Conservation (phyloP, 2,329 filamentous ascomycete genomes). For the Rhynchosporium agropyri region DNA sequence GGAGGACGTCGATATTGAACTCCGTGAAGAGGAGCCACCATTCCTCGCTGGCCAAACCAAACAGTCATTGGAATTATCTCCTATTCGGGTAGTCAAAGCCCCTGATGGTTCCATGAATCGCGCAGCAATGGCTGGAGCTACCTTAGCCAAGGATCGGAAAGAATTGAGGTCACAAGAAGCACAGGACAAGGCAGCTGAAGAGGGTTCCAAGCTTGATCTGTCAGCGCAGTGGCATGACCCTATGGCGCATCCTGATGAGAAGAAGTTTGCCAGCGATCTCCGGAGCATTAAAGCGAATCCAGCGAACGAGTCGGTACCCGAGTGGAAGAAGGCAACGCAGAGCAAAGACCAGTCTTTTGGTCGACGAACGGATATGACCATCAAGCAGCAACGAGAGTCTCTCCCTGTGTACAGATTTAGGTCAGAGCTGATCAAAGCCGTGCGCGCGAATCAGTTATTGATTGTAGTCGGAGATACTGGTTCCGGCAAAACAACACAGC, state of each 20-base stretch:
- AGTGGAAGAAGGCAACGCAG: slow-evolving; percentile 87
- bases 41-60: slow-evolving; percentile 97
- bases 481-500: slow-evolving; percentile 94
- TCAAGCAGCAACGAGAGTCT: slow-evolving; percentile 90
- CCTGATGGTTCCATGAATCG: slow-evolving; percentile 98
- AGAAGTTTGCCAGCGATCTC: slow-evolving; percentile 87
- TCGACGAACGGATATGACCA: slow-evolving; percentile 85
- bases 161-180: slow-evolving; percentile 88
- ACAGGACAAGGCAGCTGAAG: slow-evolving; percentile 74
- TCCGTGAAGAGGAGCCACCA: slow-evolving; percentile 92
- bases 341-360: slow-evolving; percentile 80
- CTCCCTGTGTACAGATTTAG: slow-evolving; percentile 90
- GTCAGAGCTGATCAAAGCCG: slow-evolving; percentile 82
- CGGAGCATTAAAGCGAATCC: slow-evolving; percentile 65
- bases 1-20: slow-evolving; percentile 96
- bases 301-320: slow-evolving; percentile 71
- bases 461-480: slow-evolving; percentile 98
- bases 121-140: slow-evolving; percentile 90
- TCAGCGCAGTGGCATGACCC: slow-evolving; percentile 95
- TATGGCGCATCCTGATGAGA: slow-evolving; percentile 83
- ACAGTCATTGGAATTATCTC: slow-evolving; percentile 90
- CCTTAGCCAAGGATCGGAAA: slow-evolving; percentile 84
- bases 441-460: slow-evolving; percentile 83
- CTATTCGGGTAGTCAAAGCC: slow-evolving; percentile 94
- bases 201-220: slow-evolving; percentile 77